These are phyloP conservation scores for Coemansia sp. DNA, from an alignment of 192 early-diverging fungal genomes.

Conservation along the genomic window DNA sequence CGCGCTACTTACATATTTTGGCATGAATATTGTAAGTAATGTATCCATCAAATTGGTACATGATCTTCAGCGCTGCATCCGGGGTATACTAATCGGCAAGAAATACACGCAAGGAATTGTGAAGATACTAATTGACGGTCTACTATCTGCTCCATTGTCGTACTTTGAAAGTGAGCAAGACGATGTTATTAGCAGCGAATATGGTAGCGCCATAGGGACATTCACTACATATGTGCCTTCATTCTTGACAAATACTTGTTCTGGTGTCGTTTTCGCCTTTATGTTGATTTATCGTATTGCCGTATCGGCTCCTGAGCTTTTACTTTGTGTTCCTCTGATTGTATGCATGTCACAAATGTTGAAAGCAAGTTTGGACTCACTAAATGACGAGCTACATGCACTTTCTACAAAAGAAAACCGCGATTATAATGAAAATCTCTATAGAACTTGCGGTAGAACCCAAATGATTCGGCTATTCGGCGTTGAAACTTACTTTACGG, in stretches of 20 bases:
- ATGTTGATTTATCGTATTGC: neutral
- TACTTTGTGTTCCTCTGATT: neutral
- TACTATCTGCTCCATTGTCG: neutral
- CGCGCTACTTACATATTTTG: neutral
- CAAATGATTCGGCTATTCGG: slow-evolving; percentile 65
- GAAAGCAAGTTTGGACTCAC: neutral
- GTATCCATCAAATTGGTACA: neutral
- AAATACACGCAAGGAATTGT: neutral
- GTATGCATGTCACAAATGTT: neutral
- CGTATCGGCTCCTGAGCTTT: neutral
- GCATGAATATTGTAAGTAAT: neutral
- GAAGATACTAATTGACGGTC: neutral
- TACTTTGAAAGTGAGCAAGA: neutral
- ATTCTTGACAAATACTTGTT: neutral
- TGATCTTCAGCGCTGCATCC: neutral
- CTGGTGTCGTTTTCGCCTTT: neutral
- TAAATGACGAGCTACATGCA: neutral
- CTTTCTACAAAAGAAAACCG: neutral
- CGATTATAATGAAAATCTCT: too few species aligned
- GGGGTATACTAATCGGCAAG: neutral
- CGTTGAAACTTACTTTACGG: slow-evolving; percentile 55
- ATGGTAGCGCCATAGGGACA: neutral
- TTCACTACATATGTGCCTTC: neutral
- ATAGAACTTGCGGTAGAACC: neutral
- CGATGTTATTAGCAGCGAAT: neutral